Conservation (phyloP, 2,329 filamentous ascomycete genomes). For the Stenocarpella maydis region DNA sequence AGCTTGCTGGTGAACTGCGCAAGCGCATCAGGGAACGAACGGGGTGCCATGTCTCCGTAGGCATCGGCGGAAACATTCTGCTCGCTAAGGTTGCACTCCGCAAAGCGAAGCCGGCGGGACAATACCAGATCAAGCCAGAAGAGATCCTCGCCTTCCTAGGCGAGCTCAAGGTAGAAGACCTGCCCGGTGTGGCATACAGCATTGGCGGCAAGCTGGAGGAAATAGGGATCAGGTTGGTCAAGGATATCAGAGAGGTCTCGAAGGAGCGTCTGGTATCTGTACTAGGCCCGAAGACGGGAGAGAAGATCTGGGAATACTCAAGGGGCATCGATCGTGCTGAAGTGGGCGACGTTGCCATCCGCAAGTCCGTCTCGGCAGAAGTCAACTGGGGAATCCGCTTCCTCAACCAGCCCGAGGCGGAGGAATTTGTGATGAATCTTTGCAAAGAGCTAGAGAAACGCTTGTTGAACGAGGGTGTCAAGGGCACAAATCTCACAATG, state of each 20-base stretch:
- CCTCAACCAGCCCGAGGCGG: slow-evolving; percentile 88
- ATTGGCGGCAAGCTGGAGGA: slow-evolving; percentile 89
- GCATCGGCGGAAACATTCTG: slow-evolving; percentile 89
- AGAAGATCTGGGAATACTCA: slow-evolving; percentile 89
- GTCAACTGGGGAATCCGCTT: slow-evolving; percentile 99
- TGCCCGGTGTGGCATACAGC: slow-evolving; percentile 93
- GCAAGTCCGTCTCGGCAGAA: slow-evolving; percentile 96
- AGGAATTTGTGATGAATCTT: slow-evolving; percentile 87
- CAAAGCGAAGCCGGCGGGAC: slow-evolving; percentile 93
- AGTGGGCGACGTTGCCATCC: slow-evolving; percentile 83
- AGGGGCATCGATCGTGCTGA: slow-evolving; percentile 86
- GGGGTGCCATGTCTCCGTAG: slow-evolving; percentile 88
- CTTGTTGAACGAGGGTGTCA: slow-evolving; percentile 83
- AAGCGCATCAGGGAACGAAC: slow-evolving; percentile 76
- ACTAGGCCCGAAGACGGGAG: slow-evolving; percentile 91
- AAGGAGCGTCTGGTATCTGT: slow-evolving; percentile 77
- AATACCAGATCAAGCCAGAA: slow-evolving; percentile 86
- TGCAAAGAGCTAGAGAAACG: slow-evolving; percentile 86
- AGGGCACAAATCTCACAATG: slow-evolving; percentile 87
- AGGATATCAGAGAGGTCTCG: slow-evolving; percentile 79
- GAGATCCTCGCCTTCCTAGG: slow-evolving; percentile 80
- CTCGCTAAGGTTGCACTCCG: slow-evolving; percentile 90
- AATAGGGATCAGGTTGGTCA: slow-evolving; percentile 81
- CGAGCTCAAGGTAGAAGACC: slow-evolving; percentile 77
- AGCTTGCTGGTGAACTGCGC: slow-evolving; percentile 73